Base-by-base conservation (phyloP, 768 basidiomycete species). In the Calocera cornea region DNA sequence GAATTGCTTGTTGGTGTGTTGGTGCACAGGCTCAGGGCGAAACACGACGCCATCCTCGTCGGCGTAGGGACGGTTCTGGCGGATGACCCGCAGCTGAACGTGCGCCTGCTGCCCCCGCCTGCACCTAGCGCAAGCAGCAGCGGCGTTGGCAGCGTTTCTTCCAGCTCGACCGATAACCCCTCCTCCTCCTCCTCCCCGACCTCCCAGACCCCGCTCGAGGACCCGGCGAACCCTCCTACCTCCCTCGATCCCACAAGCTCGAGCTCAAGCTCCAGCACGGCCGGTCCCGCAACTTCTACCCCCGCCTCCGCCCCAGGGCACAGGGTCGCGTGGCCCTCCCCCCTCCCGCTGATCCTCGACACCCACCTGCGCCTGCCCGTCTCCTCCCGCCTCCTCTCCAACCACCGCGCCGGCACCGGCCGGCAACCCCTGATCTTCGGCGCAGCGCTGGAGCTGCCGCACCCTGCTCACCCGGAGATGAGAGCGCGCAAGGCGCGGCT, bases 51-150 rank as follows among this genome's bases (percentile, higher is more conserved):
- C 10, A 97, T 99, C 68, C 78, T 99, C 16, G 82, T 99, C 49
- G 95, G 95, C 1, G 84, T 94, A 40, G 90, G 89, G 8, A 98
- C 95, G 0, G 86, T 91, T 24, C 77, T 92, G 50, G 91, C 92
- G 69, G 95, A 99, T 73, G 83, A 99, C 74, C 95, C 95, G 2
- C 90, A 97, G 73, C 80, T 99, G n/a, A 95, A 95, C 72, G 16
- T 29, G 8, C 60, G 16, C 3, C 2, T 27, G n/a, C 7, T 47
- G 17, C 2, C 24, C 27, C 38, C 34, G 0, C 27, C 38, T 65
- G 2, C 50, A 36, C 34, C 44, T 27, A 47, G 8, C 14, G 7
- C 36, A 5, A 14, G 7, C 36, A 14, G 7, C 36, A 14, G 7
- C 36, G 36, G 7, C 36, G 36, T 14, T 14, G 36, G 7, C 36